Conservation (phyloP, 176 grass and related monocot species). For the Zoysia japonica region DNA sequence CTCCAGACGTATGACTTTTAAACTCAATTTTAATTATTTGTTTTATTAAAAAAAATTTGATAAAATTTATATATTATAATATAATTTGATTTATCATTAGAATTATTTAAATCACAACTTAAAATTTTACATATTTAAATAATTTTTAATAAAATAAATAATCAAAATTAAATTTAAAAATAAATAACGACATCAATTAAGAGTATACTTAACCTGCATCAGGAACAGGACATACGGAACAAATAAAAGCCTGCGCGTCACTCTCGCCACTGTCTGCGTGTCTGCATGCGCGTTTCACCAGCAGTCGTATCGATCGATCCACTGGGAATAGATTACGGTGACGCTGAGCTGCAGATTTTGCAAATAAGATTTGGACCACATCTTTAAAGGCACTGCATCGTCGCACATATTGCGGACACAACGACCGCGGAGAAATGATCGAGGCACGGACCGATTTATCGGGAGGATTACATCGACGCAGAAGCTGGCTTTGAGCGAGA, state of each 20-base stretch:
- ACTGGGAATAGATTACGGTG: slow-evolving; percentile 16
- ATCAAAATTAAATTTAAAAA: no score
- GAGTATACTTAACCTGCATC: background rate
- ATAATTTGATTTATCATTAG: no score
- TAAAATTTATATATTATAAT: no score
- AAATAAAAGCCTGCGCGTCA: slow-evolving; percentile 25
- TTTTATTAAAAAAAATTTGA: no score
- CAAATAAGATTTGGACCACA: slow-evolving; percentile 54
- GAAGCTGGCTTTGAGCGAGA: background rate
- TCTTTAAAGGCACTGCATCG: slow-evolving; percentile 30
- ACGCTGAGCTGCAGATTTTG: slow-evolving; percentile 28
- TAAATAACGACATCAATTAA: no score
- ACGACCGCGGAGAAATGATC: background rate
- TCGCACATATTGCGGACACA: slow-evolving; percentile 35
- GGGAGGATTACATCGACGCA: slow-evolving; percentile 14
- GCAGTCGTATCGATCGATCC: background rate
- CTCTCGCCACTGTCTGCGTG: background rate
- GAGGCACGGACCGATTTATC: slow-evolving; percentile 22
- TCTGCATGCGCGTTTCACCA: slow-evolving; percentile 27
- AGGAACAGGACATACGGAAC: slow-evolving; percentile 22
- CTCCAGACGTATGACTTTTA: no score
- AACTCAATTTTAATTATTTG: no score
- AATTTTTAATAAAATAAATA: no score
- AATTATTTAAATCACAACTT: no score
- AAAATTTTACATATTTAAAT: no score